Evolutionary conservation across 2,329 filamentous ascomycete genomes (phyloP), one percentile per base, ranked within the genome.

Genomic region (Claviceps humidiphila): DNA sequence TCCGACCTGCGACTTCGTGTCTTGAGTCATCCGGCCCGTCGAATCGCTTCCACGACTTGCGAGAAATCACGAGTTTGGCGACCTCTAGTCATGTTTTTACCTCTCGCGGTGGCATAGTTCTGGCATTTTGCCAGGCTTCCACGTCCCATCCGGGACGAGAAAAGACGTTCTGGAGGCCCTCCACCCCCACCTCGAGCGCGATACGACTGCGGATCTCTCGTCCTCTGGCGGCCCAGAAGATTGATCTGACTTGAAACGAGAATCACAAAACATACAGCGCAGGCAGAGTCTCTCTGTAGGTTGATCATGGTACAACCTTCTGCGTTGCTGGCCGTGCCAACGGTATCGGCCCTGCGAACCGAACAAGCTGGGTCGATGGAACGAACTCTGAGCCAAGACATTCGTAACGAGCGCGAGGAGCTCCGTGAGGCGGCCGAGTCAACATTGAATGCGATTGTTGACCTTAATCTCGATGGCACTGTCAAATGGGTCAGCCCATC

Each of bases 401-500:
- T 97, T 61, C 84, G 88, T 60, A 89, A 94, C 64, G 89, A 97
- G 72, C 81, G 90, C 56, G 87, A 95, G 65, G 91, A 97, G 66
- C 78, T 98, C 59, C 89, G 90, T 64, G 88, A 95, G 72, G 93
- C 91, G 42, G 93, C 91, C 49, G 91, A 97, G 70, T 89, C 96
- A 72, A 96, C 90, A 22, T 77, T 95, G 65, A 98, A 97, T 68
- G 87, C 95, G 57, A 95, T 98, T 66, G 78, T 98, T 64, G 91
- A 98, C 71, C 76, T 98, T 58, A 89, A 89, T 63, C 78, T 97
- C 52, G 87, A 96, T 64, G 89, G 89, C 58, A 85, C 82, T 55
- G 85, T 98, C 62, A 86, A 89, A 69, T 98, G 93, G 88, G 90
- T 95, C 61, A 97, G 91, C 66, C 88, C 90, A 13, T 96, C 91